Evolutionary conservation across 345 rosid genomes (phyloP).

Genomic region (Lumnitzera racemosa): DNA sequence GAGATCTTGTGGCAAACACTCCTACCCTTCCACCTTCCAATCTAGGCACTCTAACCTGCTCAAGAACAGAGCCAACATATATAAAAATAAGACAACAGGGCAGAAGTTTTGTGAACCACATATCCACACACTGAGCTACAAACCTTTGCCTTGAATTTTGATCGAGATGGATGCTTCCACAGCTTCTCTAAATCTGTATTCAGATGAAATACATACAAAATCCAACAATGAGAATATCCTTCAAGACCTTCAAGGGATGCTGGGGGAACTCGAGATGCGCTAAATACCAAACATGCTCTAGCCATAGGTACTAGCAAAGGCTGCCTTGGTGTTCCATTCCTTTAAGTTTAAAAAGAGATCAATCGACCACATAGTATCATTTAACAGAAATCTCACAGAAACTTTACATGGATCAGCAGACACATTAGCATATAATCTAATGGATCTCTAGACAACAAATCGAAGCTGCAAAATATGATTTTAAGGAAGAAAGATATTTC

Average conservation of each 20-base stretch:
- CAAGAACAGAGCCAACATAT: conserved; percentile 13
- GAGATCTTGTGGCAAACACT: conserved; percentile 85
- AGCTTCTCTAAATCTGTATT: conserved; percentile 88
- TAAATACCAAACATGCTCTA: conserved; percentile 64
- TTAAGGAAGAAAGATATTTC: too few relatives aligned
- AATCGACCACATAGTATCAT: background rate
- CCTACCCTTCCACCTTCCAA: conserved; percentile 74
- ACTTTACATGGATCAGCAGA: too few relatives aligned
- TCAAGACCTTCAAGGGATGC: conserved; percentile 89
- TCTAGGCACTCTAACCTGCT: conserved; percentile 92
- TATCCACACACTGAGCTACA: background rate
- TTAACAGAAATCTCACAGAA: background rate
- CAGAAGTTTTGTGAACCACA: background rate
- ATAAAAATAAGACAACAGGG: conserved; percentile 8
- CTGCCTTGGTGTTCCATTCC: conserved; percentile 93
- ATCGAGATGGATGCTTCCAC: conserved; percentile 81
- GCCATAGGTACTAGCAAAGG: conserved; percentile 86
- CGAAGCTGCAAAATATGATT: too few relatives aligned
- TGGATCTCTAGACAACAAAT: too few relatives aligned
- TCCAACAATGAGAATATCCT: conserved; percentile 94
- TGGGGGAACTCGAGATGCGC: conserved; percentile 70
- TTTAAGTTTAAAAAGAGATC: conserved; percentile 12
- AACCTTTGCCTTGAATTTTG: conserved; percentile 93
- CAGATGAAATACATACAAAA: conserved; percentile 83
- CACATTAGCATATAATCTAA: too few relatives aligned